phyloP scores from a whole-genome alignment of 1,139 yeast species.

The Debaryomyces udenii region DNA sequence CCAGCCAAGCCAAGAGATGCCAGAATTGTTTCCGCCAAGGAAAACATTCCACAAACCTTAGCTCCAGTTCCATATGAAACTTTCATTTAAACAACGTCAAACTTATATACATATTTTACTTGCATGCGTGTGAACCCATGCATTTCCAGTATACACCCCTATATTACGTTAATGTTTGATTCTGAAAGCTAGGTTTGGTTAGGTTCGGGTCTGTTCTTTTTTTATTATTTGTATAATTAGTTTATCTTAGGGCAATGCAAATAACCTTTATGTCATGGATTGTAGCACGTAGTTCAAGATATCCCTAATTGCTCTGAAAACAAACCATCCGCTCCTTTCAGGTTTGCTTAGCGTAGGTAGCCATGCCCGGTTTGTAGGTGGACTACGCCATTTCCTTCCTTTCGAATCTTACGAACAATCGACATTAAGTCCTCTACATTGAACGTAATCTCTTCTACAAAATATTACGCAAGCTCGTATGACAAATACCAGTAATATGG shows the following conservation, averaged over 20 bases:
- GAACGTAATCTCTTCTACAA: too few relatives aligned
- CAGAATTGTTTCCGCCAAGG: constrained; percentile 75
- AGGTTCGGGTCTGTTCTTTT: constrained; percentile 12
- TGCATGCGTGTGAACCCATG: constrained; percentile 3
- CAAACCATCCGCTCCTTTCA: too few relatives aligned
- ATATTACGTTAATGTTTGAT: constrained; percentile 12
- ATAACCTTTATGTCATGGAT: constrained; percentile 7
- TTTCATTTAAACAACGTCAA: constrained; percentile 67
- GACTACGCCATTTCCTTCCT: too few relatives aligned
- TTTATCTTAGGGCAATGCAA: constrained; percentile 18
- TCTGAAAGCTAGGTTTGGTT: constrained; percentile 11
- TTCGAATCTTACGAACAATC: too few relatives aligned
- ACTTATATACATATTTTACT: constrained; percentile 7
- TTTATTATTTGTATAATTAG: constrained; percentile 21
- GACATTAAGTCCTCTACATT: too few relatives aligned
- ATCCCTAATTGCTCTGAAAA: too few relatives aligned
- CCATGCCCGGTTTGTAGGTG: too few relatives aligned
- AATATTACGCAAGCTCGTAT: constrained; percentile 1
- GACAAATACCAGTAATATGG: constrained; percentile 10
- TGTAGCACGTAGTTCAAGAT: too few relatives aligned
- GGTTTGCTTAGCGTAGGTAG: too few relatives aligned
- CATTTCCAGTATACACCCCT: constrained; percentile 6
- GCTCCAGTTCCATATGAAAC: constrained; percentile 99
- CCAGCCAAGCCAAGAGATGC: constrained; percentile 97
- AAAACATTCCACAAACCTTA: constrained; percentile 92